phyloP scores from a whole-genome alignment of 2,329 filamentous ascomycete species.

The Trichoderma breve region DNA sequence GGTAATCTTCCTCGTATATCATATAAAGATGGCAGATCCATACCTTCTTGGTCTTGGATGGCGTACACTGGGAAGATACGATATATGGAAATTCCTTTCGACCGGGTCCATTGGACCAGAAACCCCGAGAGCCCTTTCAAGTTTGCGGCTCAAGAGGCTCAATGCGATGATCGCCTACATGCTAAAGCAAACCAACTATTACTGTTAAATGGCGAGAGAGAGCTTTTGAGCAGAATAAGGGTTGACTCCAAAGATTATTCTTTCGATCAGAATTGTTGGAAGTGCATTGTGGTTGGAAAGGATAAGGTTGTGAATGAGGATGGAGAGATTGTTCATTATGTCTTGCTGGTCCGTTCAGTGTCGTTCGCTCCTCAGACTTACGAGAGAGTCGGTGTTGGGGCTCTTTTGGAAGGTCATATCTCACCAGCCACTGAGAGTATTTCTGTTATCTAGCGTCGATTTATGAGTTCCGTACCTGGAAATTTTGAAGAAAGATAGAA shows the following conservation, averaged over 20 bases:
- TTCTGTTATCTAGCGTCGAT: background rate
- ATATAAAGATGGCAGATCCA: background rate
- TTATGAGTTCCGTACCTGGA: background rate
- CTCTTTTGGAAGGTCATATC: background rate
- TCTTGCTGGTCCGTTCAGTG: background rate
- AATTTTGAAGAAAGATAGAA: background rate
- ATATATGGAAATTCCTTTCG: background rate
- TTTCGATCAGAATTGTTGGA: background rate
- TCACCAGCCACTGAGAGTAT: background rate
- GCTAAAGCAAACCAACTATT: background rate
- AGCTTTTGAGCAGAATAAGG: background rate
- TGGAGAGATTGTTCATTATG: background rate
- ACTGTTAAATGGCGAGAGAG: background rate
- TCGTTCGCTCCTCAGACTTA: background rate
- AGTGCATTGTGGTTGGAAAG: background rate
- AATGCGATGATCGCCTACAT: background rate
- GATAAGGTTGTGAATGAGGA: background rate
- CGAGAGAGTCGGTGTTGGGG: background rate
- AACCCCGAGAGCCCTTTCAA: background rate
- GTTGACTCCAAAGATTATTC: background rate
- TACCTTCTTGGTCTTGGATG: slow-evolving; percentile 4
- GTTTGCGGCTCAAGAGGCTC: fast-evolving
- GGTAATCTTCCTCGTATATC: background rate
- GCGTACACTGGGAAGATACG: background rate
- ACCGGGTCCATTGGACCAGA: background rate